Percentiles rank a stretch among this genome's conserved stretches.
Evolutionary conservation across 352 stramenopile genomes (phyloP).

Genomic region (Pythium periplocum): DNA sequence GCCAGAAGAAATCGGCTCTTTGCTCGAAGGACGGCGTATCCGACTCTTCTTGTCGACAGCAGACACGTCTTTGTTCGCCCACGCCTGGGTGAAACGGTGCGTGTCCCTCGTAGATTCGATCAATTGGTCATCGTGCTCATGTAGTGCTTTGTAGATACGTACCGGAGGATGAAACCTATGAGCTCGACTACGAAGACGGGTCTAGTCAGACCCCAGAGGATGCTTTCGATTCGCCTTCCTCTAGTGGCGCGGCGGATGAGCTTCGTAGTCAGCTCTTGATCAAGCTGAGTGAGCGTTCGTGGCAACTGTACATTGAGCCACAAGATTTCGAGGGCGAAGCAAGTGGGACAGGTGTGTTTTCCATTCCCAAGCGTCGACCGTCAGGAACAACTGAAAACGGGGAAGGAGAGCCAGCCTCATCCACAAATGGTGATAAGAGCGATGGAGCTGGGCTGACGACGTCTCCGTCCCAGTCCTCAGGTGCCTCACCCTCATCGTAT

Average conservation of each 20-base stretch:
- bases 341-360: constrained; percentile 57
- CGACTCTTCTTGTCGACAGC: constrained; percentile 55
- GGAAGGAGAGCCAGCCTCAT: constrained; percentile 1
- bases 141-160: constrained; percentile 18
- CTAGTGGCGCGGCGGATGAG: constrained; percentile 7
- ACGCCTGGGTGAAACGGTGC: constrained; percentile 43
- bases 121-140: neutral
- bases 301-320: constrained; percentile 69
- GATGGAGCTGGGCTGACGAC: constrained; percentile 1
- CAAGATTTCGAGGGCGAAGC: constrained; percentile 48
- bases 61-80: constrained; percentile 54
- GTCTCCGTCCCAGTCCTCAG: constrained; percentile 11
- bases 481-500: constrained; percentile 10
- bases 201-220: constrained; percentile 16
- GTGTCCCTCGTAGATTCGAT: neutral
- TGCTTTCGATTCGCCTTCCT: constrained; percentile 17
- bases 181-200: constrained; percentile 51
- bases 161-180: constrained; percentile 34
- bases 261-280: constrained; percentile 17
- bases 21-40: constrained; percentile 50
- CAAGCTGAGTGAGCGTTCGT: constrained; percentile 28
- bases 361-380: constrained; percentile 66
- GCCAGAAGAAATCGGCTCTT: constrained; percentile 35
- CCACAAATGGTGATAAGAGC: neutral
- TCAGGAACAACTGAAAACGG: constrained; percentile 11